Conservation (phyloP, 2,329 filamentous ascomycete species). For the Penicillium sclerotiorum region DNA sequence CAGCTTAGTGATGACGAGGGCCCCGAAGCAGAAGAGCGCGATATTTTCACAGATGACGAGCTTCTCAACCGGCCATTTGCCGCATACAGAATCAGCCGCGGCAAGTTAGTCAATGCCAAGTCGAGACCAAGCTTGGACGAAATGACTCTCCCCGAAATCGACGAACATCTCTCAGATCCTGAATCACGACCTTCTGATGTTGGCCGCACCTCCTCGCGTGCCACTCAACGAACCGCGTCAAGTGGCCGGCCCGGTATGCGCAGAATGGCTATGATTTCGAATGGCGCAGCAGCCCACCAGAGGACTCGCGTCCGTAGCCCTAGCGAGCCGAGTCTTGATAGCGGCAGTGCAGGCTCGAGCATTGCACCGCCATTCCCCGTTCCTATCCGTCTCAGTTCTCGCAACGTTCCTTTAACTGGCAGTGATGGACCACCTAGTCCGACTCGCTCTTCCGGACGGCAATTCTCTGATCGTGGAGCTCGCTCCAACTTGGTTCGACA, state of each 20-base stretch:
- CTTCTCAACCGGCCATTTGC: conserved; percentile 49
- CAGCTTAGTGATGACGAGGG: conserved; percentile 59
- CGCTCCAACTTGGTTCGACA: conserved; percentile 60
- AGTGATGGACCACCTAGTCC: conserved; percentile 82
- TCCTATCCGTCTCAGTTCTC: conserved; percentile 83
- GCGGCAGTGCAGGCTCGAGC: conserved; percentile 39
- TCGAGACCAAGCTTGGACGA: conserved; percentile 36
- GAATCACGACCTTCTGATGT: conserved; percentile 31
- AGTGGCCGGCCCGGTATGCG: conserved; percentile 64
- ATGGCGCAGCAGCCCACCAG: conserved; percentile 72
- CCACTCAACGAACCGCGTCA: conserved; percentile 37
- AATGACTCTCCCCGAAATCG: conserved; percentile 37
- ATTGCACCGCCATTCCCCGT: conserved; percentile 82
- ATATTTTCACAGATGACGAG: conserved; percentile 48
- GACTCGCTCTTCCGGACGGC: conserved; percentile 60
- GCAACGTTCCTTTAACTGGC: conserved; percentile 66
- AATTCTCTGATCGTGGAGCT: conserved; percentile 59
- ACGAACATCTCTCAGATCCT: conserved; percentile 38
- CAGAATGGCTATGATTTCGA: conserved; percentile 78
- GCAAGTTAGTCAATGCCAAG: conserved; percentile 45
- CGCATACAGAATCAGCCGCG: conserved; percentile 45
- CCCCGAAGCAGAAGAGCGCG: conserved; percentile 24
- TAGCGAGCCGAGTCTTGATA: conserved; percentile 48
- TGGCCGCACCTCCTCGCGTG: conserved; percentile 17
- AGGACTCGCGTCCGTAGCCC: conserved; percentile 58